Base-by-base conservation (phyloP, 2,329 filamentous ascomycete genomes). In the Scytalidium lignicola region DNA sequence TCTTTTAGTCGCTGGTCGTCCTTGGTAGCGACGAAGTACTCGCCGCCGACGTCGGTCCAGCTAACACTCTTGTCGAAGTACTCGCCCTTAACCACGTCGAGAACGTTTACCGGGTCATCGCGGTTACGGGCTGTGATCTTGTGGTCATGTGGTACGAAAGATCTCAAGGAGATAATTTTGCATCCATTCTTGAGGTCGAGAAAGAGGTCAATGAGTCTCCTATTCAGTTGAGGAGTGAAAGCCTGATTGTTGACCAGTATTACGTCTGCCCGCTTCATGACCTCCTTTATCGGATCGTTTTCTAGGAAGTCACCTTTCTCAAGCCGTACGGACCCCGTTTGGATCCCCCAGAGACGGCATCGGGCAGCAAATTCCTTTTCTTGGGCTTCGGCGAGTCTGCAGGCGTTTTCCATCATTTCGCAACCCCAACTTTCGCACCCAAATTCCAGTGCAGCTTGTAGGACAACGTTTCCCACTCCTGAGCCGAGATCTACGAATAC, bases 231-330 rank as follows among this genome's bases (percentile, higher is more conserved):
- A 13, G 91, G 85, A 5, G 86, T 91, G 69, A 99, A 99, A 2
- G 90, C 93, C 69, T 97, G 91, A 70, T 99, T 99, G 74, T 99
- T 99, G 60, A 97, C 92, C 21, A 99, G 79, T 17, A 99, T 82
- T n/a, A 97, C 91, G 65, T 99, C 93, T 1, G 93, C 92, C 48
- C 85, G 82, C 66, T 86, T 85, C 44, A 99, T 76, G 7, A 85
- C 84, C 20, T 82, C 77, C 51, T 84, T 76, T 44, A 96, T 89
- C 50, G 76, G 75, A 15, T 78, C 66, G 57, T 86, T 87, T 55
- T 83, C 81, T 9, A 90, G 81, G 62, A 99, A 96, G 64, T 96
- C 88, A 51, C 90, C 93, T 41, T 84, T 75, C 54, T 92, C 80
- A 6, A 99, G 80, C 52, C 83, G 79, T n/a, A 93, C 88, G 51